Evolutionary conservation across 108 stramenopile genomes (phyloP).

Genomic region (Halocafeteria seosinensis): DNA sequence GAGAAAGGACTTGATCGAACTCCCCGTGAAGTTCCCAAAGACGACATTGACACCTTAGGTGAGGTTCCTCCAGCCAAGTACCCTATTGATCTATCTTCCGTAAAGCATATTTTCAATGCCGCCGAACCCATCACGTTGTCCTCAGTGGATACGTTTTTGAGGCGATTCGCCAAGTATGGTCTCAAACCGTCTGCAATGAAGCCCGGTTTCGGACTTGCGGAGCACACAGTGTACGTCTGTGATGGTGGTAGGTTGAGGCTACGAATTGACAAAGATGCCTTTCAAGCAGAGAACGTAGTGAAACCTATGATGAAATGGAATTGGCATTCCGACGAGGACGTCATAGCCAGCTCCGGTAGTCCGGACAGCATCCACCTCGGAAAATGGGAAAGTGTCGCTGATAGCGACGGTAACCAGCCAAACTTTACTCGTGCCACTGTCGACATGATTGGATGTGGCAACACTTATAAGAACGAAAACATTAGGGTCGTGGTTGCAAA

Average conservation of each 20-base stretch:
- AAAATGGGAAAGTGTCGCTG: no score
- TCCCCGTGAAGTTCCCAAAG: conserved; percentile 21
- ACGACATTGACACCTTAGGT: no score
- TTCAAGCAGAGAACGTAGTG: conserved; percentile 22
- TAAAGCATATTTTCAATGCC: conserved; percentile 80
- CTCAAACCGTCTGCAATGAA: conserved; percentile 47
- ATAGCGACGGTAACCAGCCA: no score
- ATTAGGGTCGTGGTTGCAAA: neutral
- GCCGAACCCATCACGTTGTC: conserved; percentile 74
- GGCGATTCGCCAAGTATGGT: conserved; percentile 51
- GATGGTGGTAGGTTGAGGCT: conserved; percentile 55
- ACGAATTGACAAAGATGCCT: conserved; percentile 38
- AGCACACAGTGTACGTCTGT: conserved; percentile 89
- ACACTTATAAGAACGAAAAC: neutral
- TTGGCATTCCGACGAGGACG: neutral
- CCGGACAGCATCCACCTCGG: neutral
- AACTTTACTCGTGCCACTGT: no score
- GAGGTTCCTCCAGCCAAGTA: no score
- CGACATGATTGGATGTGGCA: neutral
- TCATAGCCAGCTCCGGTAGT: neutral
- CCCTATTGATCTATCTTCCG: conserved; percentile 58
- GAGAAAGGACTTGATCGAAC: neutral
- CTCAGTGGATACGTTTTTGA: conserved; percentile 54
- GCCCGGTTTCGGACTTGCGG: conserved; percentile 91
- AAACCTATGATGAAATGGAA: neutral